Base-by-base conservation (phyloP, 495 filamentous ascomycete genomes). In the Xylaria palmicola region DNA sequence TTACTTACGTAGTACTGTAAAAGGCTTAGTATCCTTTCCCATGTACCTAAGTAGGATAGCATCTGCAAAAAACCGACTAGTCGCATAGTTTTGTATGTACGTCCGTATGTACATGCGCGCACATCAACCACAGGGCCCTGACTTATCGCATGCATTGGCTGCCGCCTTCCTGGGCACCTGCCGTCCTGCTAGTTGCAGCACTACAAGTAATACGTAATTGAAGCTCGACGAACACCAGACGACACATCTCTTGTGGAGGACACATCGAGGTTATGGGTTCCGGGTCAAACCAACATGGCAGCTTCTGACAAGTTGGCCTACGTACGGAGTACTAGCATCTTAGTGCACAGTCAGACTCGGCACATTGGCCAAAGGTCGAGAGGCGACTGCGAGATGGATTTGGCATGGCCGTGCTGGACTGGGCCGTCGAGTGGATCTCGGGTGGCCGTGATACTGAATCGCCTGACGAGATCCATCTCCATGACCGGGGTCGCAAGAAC, bases 61-160 rank as follows among this genome's bases (percentile, higher is more conserved):
- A 36, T 55, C 20, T 55, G 40, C 5, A 50, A 9, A 29, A 52
- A 8, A 17, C 19, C n/a, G n/a, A n/a, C n/a, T n/a, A n/a, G n/a
- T n/a, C n/a, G n/a, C n/a, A n/a, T n/a, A n/a, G n/a, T n/a, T n/a
- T n/a, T n/a, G n/a, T n/a, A 48, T 48, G 67, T 64, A 65, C 65
- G 45, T 61, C 64, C 36, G 50, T 56, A 47, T 49, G 50, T 40
- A 54, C 29, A 54, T 55, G 52, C 15, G 57, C 60, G 59, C 67
- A n/a, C n/a, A 70, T 60, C 63, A 68, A 59, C 65, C 56, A n/a
- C n/a, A 66, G 62, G 70, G 70, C 70, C 72, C 69, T 74, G 73
- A 65, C 68, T 69, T 67, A 72, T 60, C 69, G 72, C 74, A 77
- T 77, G 74, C 75, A 76, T 77, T 75, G 73, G 75, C 63, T 71